These are phyloP conservation scores for Lichenothelia convexa DNA, from an alignment of 495 filamentous ascomycete species.

Conservation along the genomic window DNA sequence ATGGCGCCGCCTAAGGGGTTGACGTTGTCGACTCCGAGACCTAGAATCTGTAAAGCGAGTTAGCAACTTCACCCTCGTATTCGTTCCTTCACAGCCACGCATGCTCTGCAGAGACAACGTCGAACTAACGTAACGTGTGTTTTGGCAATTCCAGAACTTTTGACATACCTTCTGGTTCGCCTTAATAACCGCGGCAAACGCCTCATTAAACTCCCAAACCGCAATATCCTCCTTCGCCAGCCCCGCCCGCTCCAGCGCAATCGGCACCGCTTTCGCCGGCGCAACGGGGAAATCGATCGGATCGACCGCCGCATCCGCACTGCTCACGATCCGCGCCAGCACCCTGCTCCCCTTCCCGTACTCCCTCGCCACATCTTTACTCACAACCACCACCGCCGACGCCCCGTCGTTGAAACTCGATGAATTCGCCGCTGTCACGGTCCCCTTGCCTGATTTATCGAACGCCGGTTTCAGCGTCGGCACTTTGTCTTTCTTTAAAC, in stretches of 20 bases:
- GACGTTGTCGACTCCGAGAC: slow-evolving; percentile 55
- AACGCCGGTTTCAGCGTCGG: slow-evolving; percentile 81
- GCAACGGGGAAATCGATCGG: slow-evolving; percentile 93
- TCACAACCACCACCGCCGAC: slow-evolving; percentile 72
- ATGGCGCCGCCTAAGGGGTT: slow-evolving; percentile 87
- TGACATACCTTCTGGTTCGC: slow-evolving; percentile 64
- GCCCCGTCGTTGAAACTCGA: slow-evolving; percentile 90
- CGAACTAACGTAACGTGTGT: no score
- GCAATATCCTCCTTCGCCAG: slow-evolving; percentile 78
- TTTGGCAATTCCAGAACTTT: no score
- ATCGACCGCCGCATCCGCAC: slow-evolving; percentile 80
- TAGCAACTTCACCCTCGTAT: background rate
- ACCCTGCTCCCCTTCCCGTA: slow-evolving; percentile 57
- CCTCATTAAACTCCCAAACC: slow-evolving; percentile 96
- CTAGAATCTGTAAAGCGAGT: slow-evolving; percentile 42
- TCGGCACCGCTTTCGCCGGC: slow-evolving; percentile 77
- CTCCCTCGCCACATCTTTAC: slow-evolving; percentile 53
- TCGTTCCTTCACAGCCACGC: no score
- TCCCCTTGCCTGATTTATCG: slow-evolving; percentile 61
- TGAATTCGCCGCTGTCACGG: slow-evolving; percentile 85
- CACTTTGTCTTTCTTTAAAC: slow-evolving; percentile 69
- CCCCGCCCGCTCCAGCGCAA: slow-evolving; percentile 74
- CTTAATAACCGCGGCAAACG: slow-evolving; percentile 90
- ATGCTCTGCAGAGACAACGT: no score
- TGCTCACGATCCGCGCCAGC: slow-evolving; percentile 65